These are phyloP conservation scores for Phytophthora pisi DNA, from an alignment of 352 stramenopile genomes.

Conservation along the genomic window DNA sequence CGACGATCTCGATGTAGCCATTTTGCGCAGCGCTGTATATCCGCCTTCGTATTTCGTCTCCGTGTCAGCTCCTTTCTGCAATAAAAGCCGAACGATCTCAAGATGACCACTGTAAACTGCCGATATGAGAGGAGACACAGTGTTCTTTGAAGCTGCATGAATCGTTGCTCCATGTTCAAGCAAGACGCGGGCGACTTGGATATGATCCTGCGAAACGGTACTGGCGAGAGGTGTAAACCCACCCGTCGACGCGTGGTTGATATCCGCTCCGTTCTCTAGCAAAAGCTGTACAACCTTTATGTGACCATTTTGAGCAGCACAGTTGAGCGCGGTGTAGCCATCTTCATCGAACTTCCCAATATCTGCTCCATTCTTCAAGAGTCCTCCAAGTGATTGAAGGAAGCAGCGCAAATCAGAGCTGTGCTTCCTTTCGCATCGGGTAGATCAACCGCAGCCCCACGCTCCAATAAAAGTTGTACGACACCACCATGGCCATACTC, in stretches of 20 bases:
- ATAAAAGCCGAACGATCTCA: not conserved
- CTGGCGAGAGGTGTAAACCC: conserved; percentile 2
- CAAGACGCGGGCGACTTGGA: not conserved
- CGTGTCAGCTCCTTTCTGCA: not conserved
- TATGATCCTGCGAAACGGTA: not conserved
- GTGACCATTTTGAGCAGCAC: not conserved
- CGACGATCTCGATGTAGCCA: not conserved
- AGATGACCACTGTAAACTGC: not conserved
- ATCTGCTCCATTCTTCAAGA: not conserved
- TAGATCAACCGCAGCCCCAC: not conserved
- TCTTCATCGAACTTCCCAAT: not conserved
- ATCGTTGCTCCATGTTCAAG: not conserved
- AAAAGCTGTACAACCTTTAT: not conserved
- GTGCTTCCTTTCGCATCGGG: not conserved
- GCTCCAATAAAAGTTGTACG: not conserved
- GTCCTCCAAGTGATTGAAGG: not conserved
- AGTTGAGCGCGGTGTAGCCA: not conserved
- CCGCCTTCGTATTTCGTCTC: not conserved
- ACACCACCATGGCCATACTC: not conserved
- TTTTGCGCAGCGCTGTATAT: not conserved
- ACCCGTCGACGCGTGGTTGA: not conserved
- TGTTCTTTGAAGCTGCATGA: not conserved
- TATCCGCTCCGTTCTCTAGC: not conserved
- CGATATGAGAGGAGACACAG: not conserved
- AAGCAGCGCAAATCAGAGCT: not conserved